A percentile compares a stretch with the other conserved stretches of the same genome.
phyloP scores from a whole-genome alignment of 2,329 filamentous ascomycete genomes.

The Aspergillus clavatus region DNA sequence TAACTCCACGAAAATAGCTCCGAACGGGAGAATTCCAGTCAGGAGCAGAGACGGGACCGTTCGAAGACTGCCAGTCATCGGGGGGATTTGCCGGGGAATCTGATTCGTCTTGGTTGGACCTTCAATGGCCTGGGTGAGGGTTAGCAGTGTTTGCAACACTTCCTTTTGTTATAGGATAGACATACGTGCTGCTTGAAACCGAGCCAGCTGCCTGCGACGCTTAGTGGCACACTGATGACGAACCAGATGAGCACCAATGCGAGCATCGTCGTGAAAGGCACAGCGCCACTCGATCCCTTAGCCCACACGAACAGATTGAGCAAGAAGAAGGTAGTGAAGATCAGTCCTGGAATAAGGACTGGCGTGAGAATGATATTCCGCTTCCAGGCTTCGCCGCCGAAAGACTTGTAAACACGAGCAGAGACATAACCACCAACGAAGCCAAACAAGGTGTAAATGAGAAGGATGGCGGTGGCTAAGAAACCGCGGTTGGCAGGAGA shows the following conservation, averaged over 20 bases:
- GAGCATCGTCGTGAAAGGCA: conserved; percentile 95
- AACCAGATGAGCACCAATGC: conserved; percentile 95
- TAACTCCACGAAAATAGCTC: conserved; percentile 94
- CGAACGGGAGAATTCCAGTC: conserved; percentile 88
- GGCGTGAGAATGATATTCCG: conserved; percentile 86
- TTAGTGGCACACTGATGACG: conserved; percentile 87
- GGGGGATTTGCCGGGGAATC: conserved; percentile 94
- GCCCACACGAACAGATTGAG: conserved; percentile 96
- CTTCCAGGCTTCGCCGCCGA: conserved; percentile 92
- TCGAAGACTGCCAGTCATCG: conserved; percentile 73
- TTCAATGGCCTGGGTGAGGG: conserved; percentile 58
- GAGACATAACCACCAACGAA: conserved; percentile 90
- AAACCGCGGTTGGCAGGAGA: conserved; percentile 94
- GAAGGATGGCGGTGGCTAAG: conserved; percentile 84
- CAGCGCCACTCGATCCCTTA: conserved; percentile 83
- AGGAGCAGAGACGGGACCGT: conserved; percentile 86
- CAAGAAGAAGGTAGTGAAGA: conserved; percentile 86
- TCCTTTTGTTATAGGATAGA: conserved; percentile 3
- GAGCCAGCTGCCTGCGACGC: conserved; percentile 84
- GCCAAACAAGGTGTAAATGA: conserved; percentile 89
- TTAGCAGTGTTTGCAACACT: too few species aligned
- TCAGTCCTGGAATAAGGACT: conserved; percentile 74
- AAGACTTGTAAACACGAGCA: conserved; percentile 86
- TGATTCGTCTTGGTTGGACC: conserved; percentile 92
- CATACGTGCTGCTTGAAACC: conserved; percentile 68